Evolutionary conservation across 371 early-diverging fungal genomes (phyloP).

Genomic region (Apophysomyces elegans): DNA sequence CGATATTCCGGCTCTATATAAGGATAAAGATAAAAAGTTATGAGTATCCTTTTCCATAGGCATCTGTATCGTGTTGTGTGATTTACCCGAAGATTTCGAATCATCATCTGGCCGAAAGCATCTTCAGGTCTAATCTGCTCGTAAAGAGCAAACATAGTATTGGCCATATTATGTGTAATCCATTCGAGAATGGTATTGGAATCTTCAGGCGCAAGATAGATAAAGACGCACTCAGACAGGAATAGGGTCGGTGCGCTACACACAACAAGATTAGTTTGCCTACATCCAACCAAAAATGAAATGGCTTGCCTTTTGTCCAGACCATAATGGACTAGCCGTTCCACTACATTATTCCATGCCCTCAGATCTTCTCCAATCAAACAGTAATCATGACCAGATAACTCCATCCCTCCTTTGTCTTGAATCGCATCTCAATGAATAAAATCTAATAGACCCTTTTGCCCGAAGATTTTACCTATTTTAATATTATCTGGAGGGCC

Average conservation of each 20-base stretch:
- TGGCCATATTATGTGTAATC: constrained; percentile 56
- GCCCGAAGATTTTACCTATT: constrained; percentile 39
- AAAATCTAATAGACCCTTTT: neutral
- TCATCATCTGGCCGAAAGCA: constrained; percentile 91
- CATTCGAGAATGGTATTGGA: constrained; percentile 73
- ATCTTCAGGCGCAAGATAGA: constrained; percentile 76
- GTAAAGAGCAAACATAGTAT: constrained; percentile 75
- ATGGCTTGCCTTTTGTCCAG: constrained; percentile 63
- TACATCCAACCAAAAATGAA: constrained; percentile 3
- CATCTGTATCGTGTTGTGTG: too few relatives aligned
- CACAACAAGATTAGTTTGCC: neutral
- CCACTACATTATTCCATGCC: constrained; percentile 58
- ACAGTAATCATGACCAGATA: constrained; percentile 68
- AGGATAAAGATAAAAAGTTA: too few relatives aligned
- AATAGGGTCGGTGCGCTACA: constrained; percentile 81
- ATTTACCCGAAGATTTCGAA: constrained; percentile 74
- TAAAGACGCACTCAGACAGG: constrained; percentile 91
- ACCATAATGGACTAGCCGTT: constrained; percentile 64
- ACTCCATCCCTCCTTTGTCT: constrained; percentile 75
- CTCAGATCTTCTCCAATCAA: constrained; percentile 87
- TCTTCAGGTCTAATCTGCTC: constrained; percentile 93
- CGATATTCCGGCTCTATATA: constrained; percentile 62
- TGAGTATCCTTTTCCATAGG: neutral
- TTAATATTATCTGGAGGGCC: constrained; percentile 42
- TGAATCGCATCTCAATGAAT: constrained; percentile 5